Base-by-base conservation (phyloP, 2,329 filamentous ascomycete species). In the Aureobasidium namibiae region DNA sequence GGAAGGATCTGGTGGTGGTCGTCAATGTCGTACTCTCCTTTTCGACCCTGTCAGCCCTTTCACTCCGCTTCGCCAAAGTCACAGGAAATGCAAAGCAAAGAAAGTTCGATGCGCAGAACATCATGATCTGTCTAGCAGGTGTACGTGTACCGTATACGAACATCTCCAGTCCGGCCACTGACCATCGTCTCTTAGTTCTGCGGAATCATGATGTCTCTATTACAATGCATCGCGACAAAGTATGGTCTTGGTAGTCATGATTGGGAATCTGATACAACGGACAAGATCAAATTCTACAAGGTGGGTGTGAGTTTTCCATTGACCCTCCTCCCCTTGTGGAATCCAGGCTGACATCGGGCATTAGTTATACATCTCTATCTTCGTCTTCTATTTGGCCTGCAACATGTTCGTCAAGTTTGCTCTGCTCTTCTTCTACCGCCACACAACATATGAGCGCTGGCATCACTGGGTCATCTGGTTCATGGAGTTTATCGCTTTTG, bases 391-490 rank as follows among this genome's bases (percentile, higher is more conserved):
- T 64, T 73, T 73, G 61, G 60, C 66, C 44, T 72, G 71, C 56
- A 73, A 75, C 58, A 74, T 72, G 68, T 70, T 68, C 46, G 67
- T 75, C 61, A 74, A 75, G 63, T 66, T 74, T 42, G 72, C 72
- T 0, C 66, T 75, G 8, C 67, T 75, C 8, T 64, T 73, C 59
- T 69, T 75, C 64, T 75, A 75, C 61, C 63, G 70, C 29, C 70
- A 72, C 33, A 68, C 75, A n/a, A 68, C 68, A 26, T 65, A 66
- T 42, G 66, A 67, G 23, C 62, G 56, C 10, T 63, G 60, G 41
- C 64, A 66, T 23, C 63, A 60, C 21, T 61, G 61, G 59, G 66
- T 65, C 34, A 70, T 75, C 29, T 68, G 66, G 49, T 50, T 69
- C 59, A 71, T 73, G 67, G 68, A 69, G 24, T 65, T 69, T 33